phyloP scores from a whole-genome alignment of 2,329 filamentous ascomycete species.

The Lojkania enalia region DNA sequence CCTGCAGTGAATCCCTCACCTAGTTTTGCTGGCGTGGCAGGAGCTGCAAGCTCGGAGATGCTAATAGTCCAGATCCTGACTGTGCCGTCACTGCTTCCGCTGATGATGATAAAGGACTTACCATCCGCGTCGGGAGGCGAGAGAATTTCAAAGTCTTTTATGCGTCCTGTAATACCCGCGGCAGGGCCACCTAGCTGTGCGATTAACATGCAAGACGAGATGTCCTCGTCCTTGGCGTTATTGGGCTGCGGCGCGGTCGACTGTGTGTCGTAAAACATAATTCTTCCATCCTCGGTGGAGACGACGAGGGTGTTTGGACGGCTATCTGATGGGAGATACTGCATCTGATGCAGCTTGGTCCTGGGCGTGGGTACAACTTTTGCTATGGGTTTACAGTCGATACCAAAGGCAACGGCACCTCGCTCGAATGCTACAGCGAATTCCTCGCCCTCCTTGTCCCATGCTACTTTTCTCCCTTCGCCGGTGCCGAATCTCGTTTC shows the following conservation, averaged over 20 bases:
- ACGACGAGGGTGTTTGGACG: constrained; percentile 67
- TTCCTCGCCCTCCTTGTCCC: constrained; percentile 76
- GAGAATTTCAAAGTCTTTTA: constrained; percentile 86
- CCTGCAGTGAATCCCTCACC: constrained; percentile 29
- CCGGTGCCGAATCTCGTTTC: constrained; percentile 77
- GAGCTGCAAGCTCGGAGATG: constrained; percentile 23
- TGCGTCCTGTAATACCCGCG: constrained; percentile 67
- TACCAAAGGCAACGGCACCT: constrained; percentile 81
- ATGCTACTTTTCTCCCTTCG: constrained; percentile 80
- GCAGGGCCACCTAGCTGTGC: constrained; percentile 78
- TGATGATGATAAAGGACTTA: constrained; percentile 60
- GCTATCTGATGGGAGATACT: constrained; percentile 63
- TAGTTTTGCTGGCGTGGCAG: neutral
- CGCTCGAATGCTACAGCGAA: constrained; percentile 90
- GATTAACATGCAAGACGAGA: constrained; percentile 64
- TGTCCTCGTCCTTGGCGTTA: constrained; percentile 49
- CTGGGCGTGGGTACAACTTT: constrained; percentile 67
- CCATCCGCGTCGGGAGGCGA: constrained; percentile 39
- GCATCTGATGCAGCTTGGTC: constrained; percentile 83
- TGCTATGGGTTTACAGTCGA: constrained; percentile 82
- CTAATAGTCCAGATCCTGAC: constrained; percentile 75
- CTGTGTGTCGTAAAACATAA: constrained; percentile 79
- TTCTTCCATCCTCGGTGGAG: constrained; percentile 86
- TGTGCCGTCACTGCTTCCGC: constrained; percentile 82
- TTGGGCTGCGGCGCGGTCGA: constrained; percentile 36